Evolutionary conservation across 257 asterid genomes (phyloP).

Genomic region (Vinca minor): DNA sequence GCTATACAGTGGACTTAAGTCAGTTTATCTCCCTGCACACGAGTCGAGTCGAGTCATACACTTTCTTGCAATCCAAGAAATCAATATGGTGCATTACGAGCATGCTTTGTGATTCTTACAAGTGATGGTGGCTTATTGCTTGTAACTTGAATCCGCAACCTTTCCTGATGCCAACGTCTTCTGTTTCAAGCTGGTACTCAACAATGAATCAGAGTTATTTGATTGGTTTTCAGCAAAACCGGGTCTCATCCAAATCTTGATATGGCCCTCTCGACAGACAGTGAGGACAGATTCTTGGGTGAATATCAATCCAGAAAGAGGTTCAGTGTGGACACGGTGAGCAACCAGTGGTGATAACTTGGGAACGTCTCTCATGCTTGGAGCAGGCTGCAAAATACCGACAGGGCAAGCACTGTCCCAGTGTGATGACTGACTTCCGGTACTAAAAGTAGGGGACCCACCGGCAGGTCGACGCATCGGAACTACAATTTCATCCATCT

Average conservation of each 20-base stretch:
- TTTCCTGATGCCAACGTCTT: slow-evolving; percentile 42
- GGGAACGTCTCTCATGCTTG: slow-evolving; percentile 82
- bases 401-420: slow-evolving; percentile 81
- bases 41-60: slow-evolving; percentile 23
- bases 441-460: slow-evolving; percentile 86
- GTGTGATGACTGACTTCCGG: slow-evolving; percentile 90
- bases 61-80: slow-evolving; percentile 21
- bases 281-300: slow-evolving; percentile 82
- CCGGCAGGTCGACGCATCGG: slow-evolving; percentile 94
- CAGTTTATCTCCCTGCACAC: slow-evolving; percentile 42
- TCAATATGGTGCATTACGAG: slow-evolving; percentile 20
- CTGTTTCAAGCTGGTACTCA: slow-evolving; percentile 48
- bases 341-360: slow-evolving; percentile 77
- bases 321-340: slow-evolving; percentile 93
- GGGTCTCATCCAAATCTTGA: slow-evolving; percentile 91
- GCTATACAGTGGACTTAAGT: slow-evolving; percentile 46
- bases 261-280: slow-evolving; percentile 82
- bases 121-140: slow-evolving; percentile 30
- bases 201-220: slow-evolving; percentile 45
- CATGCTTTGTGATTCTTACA: slow-evolving; percentile 4
- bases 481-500: slow-evolving; percentile 93
- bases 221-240: slow-evolving; percentile 51
- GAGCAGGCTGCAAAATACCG: slow-evolving; percentile 81
- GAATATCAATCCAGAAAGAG: slow-evolving; percentile 78
- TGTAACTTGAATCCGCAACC: slow-evolving; percentile 37